These are phyloP conservation scores for Funneliformis mosseae DNA, from an alignment of 192 early-diverging fungal genomes.

Conservation along the genomic window DNA sequence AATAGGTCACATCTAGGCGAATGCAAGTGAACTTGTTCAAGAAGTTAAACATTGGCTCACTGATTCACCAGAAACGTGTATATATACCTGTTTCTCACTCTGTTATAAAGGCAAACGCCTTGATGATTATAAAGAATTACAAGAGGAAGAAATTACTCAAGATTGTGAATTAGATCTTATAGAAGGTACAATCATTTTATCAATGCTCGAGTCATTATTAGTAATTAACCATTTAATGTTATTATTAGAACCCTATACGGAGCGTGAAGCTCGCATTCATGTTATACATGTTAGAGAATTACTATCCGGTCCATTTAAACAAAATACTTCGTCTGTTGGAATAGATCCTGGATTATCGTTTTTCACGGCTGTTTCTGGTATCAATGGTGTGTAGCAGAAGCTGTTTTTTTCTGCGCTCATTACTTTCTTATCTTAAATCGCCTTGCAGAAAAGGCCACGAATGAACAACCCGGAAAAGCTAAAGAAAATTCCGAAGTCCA, in stretches of 20 bases:
- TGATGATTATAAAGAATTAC: conserved; percentile 74
- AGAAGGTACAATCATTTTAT: conserved; percentile 54
- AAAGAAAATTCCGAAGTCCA: conserved; percentile 43
- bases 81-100: conserved; percentile 92
- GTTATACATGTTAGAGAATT: conserved; percentile 86
- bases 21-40: conserved; percentile 74
- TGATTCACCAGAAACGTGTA: conserved; percentile 82
- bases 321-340: conserved; percentile 51
- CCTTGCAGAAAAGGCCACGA: conserved; percentile 8
- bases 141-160: conserved; percentile 68
- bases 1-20: conserved; percentile 49
- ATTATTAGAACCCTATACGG: conserved; percentile 77
- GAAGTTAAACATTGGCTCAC: conserved; percentile 87
- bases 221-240: neutral
- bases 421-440: neutral
- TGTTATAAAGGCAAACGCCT: conserved; percentile 70
- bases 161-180: conserved; percentile 67
- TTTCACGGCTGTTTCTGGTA: conserved; percentile 63
- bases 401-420: neutral
- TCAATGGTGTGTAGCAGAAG: conserved; percentile 51
- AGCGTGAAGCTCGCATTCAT: conserved; percentile 90
- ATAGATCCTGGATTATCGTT: conserved; percentile 80
- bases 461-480: conserved; percentile 7
- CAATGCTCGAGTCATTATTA: neutral
- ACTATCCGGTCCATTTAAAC: conserved; percentile 72